phyloP scores from a whole-genome alignment of 2,329 filamentous ascomycete genomes.

The Ophiocordyceps camponoti-saundersi region DNA sequence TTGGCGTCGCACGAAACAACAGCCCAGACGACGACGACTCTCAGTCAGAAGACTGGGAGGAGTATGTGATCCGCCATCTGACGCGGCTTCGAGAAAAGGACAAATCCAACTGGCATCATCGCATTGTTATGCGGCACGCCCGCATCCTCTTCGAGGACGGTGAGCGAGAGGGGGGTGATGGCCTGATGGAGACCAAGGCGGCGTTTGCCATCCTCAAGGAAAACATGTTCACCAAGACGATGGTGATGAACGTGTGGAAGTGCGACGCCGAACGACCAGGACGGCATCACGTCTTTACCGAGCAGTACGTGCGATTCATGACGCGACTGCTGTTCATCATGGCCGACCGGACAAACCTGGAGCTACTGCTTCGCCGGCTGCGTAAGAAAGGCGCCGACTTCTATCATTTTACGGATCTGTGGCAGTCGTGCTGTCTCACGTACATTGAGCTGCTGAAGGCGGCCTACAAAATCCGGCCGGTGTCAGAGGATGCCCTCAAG shows the following conservation, averaged over 20 bases:
- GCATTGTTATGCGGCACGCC: conserved; percentile 64
- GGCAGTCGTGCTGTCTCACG: conserved; percentile 36
- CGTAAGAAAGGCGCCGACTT: conserved; percentile 68
- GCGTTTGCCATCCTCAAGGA: conserved; percentile 61
- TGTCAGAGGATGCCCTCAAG: conserved; percentile 39
- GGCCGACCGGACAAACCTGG: conserved; percentile 58
- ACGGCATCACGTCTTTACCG: conserved; percentile 81
- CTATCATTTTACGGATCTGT: conserved; percentile 43
- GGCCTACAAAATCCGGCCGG: conserved; percentile 25
- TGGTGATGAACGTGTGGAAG: conserved; percentile 90
- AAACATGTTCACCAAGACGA: conserved; percentile 76
- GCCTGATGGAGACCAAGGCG: conserved; percentile 51
- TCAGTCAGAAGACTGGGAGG: conserved; percentile 40
- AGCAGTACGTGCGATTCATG: conserved; percentile 73
- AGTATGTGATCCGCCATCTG: conserved; percentile 34
- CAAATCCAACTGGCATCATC: conserved; percentile 90
- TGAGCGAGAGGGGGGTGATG: conserved; percentile 24
- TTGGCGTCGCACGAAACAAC: conserved; percentile 17
- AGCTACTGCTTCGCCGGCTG: conserved; percentile 61
- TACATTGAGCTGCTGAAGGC: conserved; percentile 37
- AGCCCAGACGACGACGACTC: conserved; percentile 16
- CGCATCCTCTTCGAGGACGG: conserved; percentile 33
- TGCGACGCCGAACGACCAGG: conserved; percentile 73
- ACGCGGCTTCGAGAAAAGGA: conserved; percentile 49
- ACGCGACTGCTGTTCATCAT: conserved; percentile 57